Evolutionary conservation across 495 filamentous ascomycete genomes (phyloP).

Genomic region (Aspergillus carlsbadensis): DNA sequence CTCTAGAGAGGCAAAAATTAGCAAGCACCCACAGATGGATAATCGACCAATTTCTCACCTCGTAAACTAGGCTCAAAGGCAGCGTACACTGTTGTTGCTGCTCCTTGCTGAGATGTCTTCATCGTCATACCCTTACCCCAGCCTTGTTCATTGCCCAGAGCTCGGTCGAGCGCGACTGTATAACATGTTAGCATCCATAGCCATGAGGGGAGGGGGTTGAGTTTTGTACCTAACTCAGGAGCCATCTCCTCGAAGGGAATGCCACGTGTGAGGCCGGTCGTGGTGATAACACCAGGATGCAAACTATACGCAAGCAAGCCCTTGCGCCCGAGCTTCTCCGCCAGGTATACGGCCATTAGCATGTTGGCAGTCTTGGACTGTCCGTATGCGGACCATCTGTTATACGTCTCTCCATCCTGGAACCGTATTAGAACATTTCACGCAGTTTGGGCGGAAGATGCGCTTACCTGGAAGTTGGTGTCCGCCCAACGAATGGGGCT

Average conservation of each 20-base stretch:
- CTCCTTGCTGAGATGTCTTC: slow-evolving; percentile 52
- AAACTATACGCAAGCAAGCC: background rate
- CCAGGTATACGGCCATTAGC: slow-evolving; percentile 42
- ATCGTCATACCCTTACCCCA: slow-evolving; percentile 28
- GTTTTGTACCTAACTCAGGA: too few relatives aligned
- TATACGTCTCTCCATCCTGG: slow-evolving; percentile 48
- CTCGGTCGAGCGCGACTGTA: slow-evolving; percentile 14
- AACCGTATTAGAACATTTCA: background rate
- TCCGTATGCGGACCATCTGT: slow-evolving; percentile 36
- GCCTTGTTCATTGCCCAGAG: slow-evolving; percentile 24
- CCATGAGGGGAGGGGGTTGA: background rate
- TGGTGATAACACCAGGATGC: too few relatives aligned
- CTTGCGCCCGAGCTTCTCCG: slow-evolving; percentile 13
- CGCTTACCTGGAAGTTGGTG: slow-evolving; percentile 46
- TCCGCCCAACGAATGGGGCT: slow-evolving; percentile 50
- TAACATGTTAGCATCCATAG: background rate
- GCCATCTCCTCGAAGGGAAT: too few relatives aligned
- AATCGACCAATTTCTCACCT: slow-evolving; percentile 25
- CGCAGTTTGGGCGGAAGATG: background rate
- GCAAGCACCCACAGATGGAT: background rate
- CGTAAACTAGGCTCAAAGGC: slow-evolving; percentile 53
- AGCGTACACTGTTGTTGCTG: slow-evolving; percentile 57
- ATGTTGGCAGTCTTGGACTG: slow-evolving; percentile 53
- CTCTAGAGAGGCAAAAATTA: slow-evolving; percentile 1
- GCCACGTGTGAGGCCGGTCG: too few relatives aligned